Conservation (phyloP, 1,284 basidiomycete species). For the Sporisorium exsertum region DNA sequence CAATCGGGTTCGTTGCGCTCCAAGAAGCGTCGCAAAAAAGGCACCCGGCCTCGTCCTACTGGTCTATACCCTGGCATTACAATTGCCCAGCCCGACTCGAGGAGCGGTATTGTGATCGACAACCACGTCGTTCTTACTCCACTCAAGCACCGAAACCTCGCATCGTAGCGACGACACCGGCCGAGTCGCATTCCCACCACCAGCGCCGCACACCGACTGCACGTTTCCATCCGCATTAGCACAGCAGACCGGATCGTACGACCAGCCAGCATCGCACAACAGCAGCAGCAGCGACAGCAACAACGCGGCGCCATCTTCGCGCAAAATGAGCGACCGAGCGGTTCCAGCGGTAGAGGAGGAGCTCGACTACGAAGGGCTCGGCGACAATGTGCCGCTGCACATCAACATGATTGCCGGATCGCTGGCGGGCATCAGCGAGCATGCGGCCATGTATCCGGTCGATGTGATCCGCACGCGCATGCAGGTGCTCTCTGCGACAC, state of each 20-base stretch:
- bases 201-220: slow-evolving; percentile 19
- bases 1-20: background rate
- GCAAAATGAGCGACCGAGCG: slow-evolving; percentile 44
- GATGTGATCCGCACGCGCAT: slow-evolving; percentile 99
- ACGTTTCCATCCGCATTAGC: slow-evolving; percentile 33
- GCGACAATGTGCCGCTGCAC: slow-evolving; percentile 61
- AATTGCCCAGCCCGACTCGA: background rate
- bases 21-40: background rate
- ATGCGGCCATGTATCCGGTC: slow-evolving; percentile 98
- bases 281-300: background rate
- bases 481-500: slow-evolving; percentile 88
- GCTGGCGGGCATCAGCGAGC: slow-evolving; percentile 96
- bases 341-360: slow-evolving; percentile 58
- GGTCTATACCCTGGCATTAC: background rate
- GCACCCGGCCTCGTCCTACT: background rate
- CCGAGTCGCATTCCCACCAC: slow-evolving; percentile 8
- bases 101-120: slow-evolving; percentile 1
- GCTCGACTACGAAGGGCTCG: slow-evolving; percentile 67
- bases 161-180: slow-evolving; percentile 16
- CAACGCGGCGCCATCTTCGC: background rate
- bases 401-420: slow-evolving; percentile 98
- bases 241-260: slow-evolving; percentile 4
- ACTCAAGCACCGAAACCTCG: slow-evolving; percentile 11
- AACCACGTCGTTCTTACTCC: slow-evolving; percentile 30
- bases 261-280: slow-evolving; percentile 1